Percentiles rank a stretch among this genome's conserved stretches.
Evolutionary conservation across 352 stramenopile genomes (phyloP).

Genomic region (Phytophthora rubi): DNA sequence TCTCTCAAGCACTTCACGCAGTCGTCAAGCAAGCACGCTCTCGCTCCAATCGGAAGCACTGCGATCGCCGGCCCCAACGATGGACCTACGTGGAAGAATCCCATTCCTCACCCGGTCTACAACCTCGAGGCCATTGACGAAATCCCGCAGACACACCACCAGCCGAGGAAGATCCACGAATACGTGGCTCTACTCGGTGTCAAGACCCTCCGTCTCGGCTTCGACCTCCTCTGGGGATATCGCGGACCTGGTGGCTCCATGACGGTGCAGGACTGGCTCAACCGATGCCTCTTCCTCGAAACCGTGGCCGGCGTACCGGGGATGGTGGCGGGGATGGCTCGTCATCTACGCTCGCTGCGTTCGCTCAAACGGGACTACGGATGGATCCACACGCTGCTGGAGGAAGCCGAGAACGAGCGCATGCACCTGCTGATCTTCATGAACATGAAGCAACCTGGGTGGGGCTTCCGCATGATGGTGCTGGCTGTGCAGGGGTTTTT

Average conservation of each 20-base stretch:
- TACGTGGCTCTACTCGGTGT: slow-evolving; percentile 42
- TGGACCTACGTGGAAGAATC: slow-evolving; percentile 42
- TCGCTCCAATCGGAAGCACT: neutral
- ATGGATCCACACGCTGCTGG: slow-evolving; percentile 90
- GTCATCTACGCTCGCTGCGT: slow-evolving; percentile 83
- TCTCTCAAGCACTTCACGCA: slow-evolving; percentile 42
- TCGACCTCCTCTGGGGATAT: slow-evolving; percentile 60
- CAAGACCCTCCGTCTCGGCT: slow-evolving; percentile 43
- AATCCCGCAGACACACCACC: slow-evolving; percentile 45
- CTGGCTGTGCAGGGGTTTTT: slow-evolving; percentile 87
- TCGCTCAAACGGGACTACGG: slow-evolving; percentile 85
- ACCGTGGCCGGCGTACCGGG: slow-evolving; percentile 74
- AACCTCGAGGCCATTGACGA: slow-evolving; percentile 42
- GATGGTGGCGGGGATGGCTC: slow-evolving; percentile 73
- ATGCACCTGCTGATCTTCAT: slow-evolving; percentile 94
- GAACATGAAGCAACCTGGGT: slow-evolving; percentile 85
- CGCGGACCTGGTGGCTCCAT: slow-evolving; percentile 57
- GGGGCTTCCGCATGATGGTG: slow-evolving; percentile 74
- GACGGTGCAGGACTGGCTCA: slow-evolving; percentile 67
- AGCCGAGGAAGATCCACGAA: slow-evolving; percentile 46
- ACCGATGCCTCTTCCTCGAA: slow-evolving; percentile 81
- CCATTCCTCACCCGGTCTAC: slow-evolving; percentile 50
- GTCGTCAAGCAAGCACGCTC: slow-evolving; percentile 29
- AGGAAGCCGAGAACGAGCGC: slow-evolving; percentile 93
- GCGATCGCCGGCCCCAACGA: slow-evolving; percentile 3